Conservation (phyloP, 192 early-diverging fungal species). For the Helicostylum pulchrum region DNA sequence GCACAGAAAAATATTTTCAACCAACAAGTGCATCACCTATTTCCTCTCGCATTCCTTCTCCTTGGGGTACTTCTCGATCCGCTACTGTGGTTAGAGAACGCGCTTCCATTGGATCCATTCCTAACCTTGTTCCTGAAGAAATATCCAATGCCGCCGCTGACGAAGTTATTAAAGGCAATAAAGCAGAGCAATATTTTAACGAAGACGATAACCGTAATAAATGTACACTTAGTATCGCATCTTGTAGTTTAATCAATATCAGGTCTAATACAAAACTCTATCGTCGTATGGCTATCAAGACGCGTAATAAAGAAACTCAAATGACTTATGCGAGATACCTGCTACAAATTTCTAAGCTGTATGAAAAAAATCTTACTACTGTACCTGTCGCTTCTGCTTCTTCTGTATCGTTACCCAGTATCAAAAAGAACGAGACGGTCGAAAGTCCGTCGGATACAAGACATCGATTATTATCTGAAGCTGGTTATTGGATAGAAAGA, state of each 20-base stretch:
- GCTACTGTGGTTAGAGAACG: background rate
- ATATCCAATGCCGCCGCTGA: no score
- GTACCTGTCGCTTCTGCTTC: background rate
- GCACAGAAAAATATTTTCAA: slow-evolving; percentile 7
- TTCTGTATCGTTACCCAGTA: background rate
- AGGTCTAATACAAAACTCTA: slow-evolving; percentile 55
- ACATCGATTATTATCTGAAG: slow-evolving; percentile 54
- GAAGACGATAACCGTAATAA: background rate
- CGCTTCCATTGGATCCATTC: background rate
- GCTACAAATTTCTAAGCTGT: slow-evolving; percentile 58
- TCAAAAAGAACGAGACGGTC: background rate
- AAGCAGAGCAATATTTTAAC: no score
- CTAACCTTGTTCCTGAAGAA: background rate
- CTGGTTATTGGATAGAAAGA: slow-evolving; percentile 70
- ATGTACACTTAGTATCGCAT: slow-evolving; percentile 25
- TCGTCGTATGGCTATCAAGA: slow-evolving; percentile 74
- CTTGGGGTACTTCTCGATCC: slow-evolving; percentile 13
- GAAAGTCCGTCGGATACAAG: slow-evolving; percentile 23
- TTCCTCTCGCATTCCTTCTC: slow-evolving; percentile 8
- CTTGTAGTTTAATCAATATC: slow-evolving; percentile 24
- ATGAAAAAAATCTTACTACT: slow-evolving; percentile 19
- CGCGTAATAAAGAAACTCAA: slow-evolving; percentile 70
- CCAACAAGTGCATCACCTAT: background rate
- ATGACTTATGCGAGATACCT: slow-evolving; percentile 76
- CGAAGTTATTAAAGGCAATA: background rate